Conservation (phyloP, 129 eudicot genomes). For the Flaveria brownii region DNA sequence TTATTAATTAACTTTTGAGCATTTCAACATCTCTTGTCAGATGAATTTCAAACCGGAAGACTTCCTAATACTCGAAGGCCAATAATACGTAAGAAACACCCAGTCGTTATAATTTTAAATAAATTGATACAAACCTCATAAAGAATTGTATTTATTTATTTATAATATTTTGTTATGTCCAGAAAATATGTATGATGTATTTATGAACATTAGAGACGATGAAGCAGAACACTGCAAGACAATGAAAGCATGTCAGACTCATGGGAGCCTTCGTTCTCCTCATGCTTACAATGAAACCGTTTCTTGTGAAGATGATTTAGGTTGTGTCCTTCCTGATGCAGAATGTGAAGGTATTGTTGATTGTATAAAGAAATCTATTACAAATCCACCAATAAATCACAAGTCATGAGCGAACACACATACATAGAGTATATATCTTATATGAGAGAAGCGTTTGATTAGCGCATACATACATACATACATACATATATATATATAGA, state of each 20-base stretch:
- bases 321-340: conserved; percentile 51
- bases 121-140: neutral
- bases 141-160: neutral
- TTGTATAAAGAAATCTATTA: conserved; percentile 76
- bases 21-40: conserved; percentile 31
- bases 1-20: neutral
- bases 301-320: conserved; percentile 51
- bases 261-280: conserved; percentile 89
- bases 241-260: conserved; percentile 97
- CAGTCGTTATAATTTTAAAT: neutral
- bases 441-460: conserved; percentile 3
- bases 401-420: conserved; percentile 6
- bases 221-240: conserved; percentile 99
- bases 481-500: neutral
- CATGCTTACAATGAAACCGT: conserved; percentile 50
- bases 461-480: neutral
- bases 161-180: conserved; percentile 21
- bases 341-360: conserved; percentile 92
- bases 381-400: conserved; percentile 29
- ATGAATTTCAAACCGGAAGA: conserved; percentile 84
- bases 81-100: conserved; percentile 50
- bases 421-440: neutral
- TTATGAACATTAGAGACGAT: conserved; percentile 90
- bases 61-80: conserved; percentile 89
- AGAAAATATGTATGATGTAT: conserved; percentile 95